These are phyloP conservation scores for Urochloa ruziziensis DNA, from an alignment of 176 grass and related monocot genomes.

Conservation along the genomic window DNA sequence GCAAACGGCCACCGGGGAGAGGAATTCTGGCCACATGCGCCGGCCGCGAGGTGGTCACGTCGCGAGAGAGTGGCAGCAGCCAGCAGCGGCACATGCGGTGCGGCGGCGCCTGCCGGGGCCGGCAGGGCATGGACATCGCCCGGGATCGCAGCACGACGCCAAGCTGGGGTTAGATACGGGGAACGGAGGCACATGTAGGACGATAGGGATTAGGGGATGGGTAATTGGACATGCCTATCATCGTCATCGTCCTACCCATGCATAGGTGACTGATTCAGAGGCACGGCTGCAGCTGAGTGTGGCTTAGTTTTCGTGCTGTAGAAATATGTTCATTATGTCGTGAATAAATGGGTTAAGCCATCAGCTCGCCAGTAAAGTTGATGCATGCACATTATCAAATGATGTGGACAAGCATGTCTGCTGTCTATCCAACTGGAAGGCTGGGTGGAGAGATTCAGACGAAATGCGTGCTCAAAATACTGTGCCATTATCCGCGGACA, in stretches of 20 bases:
- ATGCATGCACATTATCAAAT: background rate
- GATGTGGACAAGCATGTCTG: background rate
- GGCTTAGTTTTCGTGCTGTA: background rate
- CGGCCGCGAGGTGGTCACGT: conserved; percentile 22
- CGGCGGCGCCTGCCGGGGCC: background rate
- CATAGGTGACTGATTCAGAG: background rate
- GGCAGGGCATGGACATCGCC: background rate
- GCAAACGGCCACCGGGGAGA: conserved; percentile 1
- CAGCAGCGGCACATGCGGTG: background rate
- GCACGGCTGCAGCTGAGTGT: too few relatives aligned
- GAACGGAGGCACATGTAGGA: background rate
- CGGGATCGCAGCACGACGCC: background rate
- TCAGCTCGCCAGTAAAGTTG: background rate
- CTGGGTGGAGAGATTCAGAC: too few relatives aligned
- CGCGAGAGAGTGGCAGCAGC: background rate
- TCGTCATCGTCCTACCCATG: background rate
- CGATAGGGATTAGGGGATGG: background rate
- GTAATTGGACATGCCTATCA: background rate
- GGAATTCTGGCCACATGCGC: conserved; percentile 6
- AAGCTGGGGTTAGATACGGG: background rate
- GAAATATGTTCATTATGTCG: background rate
- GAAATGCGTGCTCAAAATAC: background rate
- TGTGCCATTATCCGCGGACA: background rate
- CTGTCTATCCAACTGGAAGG: too few relatives aligned
- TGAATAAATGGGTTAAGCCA: background rate